phyloP scores from a whole-genome alignment of 176 grass and related monocot species.

The Canna indica region DNA sequence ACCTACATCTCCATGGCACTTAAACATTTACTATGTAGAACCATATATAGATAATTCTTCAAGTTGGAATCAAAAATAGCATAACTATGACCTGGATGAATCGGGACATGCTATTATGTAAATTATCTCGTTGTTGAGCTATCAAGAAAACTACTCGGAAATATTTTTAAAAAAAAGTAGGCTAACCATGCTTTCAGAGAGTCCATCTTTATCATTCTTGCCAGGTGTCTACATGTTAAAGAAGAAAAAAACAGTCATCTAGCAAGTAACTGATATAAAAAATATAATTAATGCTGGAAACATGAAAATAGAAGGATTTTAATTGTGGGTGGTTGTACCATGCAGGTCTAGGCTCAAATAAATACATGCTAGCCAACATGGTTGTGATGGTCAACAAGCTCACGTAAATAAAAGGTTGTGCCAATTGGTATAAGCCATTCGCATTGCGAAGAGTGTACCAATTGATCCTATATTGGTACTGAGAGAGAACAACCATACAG shows the following conservation, averaged over 20 bases:
- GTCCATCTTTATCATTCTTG: conserved; percentile 90
- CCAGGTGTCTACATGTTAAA: conserved; percentile 59
- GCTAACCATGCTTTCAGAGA: conserved; percentile 68
- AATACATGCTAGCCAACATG: not conserved
- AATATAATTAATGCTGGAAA: not conserved
- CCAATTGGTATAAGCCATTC: too few relatives aligned
- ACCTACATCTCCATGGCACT: not conserved
- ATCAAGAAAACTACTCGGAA: conserved; percentile 21
- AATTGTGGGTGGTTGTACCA: not conserved
- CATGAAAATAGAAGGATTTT: not conserved
- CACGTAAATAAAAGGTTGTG: too few relatives aligned
- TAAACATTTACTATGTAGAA: not conserved
- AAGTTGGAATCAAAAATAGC: not conserved
- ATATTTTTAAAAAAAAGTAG: not conserved
- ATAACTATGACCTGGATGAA: not conserved
- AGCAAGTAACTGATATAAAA: not conserved
- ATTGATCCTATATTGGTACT: too few relatives aligned
- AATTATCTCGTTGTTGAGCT: not conserved
- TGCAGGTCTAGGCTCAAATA: not conserved
- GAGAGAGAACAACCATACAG: too few relatives aligned
- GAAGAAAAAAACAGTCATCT: not conserved
- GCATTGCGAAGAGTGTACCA: too few relatives aligned
- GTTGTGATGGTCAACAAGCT: too few relatives aligned
- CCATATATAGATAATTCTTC: not conserved
- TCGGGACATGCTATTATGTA: not conserved